phyloP scores from a whole-genome alignment of 208 protist species.

The Entamoeba moshkovskii region DNA sequence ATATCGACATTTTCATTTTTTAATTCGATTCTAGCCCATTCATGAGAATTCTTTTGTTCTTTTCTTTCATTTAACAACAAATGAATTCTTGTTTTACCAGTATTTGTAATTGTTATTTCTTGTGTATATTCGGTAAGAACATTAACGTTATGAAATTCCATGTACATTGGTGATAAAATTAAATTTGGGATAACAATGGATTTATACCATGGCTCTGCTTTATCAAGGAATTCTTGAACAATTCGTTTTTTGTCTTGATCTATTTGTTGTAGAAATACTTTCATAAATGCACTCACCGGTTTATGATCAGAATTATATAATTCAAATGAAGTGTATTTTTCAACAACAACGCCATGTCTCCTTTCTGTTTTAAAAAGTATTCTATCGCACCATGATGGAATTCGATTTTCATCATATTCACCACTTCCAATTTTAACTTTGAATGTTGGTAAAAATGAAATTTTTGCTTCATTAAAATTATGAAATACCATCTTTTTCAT shows the following conservation, averaged over 20 bases:
- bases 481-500: conserved; percentile 37
- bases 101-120: background rate
- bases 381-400: conserved; percentile 29
- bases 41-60: background rate
- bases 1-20: background rate
- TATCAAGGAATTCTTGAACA: background rate
- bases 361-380: conserved; percentile 24
- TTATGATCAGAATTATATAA: conserved; percentile 27
- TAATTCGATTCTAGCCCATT: background rate
- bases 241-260: background rate
- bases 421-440: background rate
- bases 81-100: background rate
- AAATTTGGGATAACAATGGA: background rate
- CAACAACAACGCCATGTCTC: background rate
- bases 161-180: background rate
- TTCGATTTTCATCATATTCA: conserved; percentile 3
- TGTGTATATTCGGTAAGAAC: background rate
- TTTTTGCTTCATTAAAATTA: conserved; percentile 58
- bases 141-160: background rate
- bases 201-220: background rate
- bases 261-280: background rate
- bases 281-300: conserved; percentile 26
- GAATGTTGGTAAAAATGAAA: conserved; percentile 67
- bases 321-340: background rate
- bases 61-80: background rate